Base-by-base conservation (phyloP, 1,284 basidiomycete species). In the Porogramme epimiltina region DNA sequence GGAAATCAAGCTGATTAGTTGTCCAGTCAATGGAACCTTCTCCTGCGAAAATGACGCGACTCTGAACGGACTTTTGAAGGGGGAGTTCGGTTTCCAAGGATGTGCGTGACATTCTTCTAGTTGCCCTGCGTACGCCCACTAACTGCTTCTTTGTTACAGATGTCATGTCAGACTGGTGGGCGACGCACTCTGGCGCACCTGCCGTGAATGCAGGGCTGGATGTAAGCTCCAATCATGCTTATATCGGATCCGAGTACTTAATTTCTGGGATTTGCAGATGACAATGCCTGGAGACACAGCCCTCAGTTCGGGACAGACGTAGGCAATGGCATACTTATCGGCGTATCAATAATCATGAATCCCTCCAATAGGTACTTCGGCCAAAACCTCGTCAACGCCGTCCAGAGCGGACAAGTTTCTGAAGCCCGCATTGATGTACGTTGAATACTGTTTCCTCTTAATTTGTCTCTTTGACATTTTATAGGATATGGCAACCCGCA, bases 1-100 rank as follows among this genome's bases (percentile, higher is more conserved):
- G 8, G 34, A 5, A 37, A 10, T 46, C 1, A 4, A 34, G 4
- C 25, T 20, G 10, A 48, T 24, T 37, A 16, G 13, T 10, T 3
- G 36, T 3, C n/a, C 52, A 77, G 76, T 85, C 66, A 90, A 90
- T 63, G 77, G 80, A 22, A 81, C 79, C 0, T 88, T 73, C 62
- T 78, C 85, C 0, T 89, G 86, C 59, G 82, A 88, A 61, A 90
- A 91, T 63, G 75, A 79, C 51, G 76, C 84, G 63, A 77, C 78
- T 3, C 69, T 89, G 51, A 91, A 89, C 64, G 81, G 80, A 16
- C 71, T 88, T 23, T 68, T 90, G 49, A 91, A 91, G 71, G 76
- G 75, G 18, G 88, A 91, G 67, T 78, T 87, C 48, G 83, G 81
- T 0, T 91, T 89, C 71, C 81, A 83, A 56, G 88, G 87, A 49